Base-by-base conservation (phyloP, 257 asterid genomes). In the Solanum pinnatisectum region DNA sequence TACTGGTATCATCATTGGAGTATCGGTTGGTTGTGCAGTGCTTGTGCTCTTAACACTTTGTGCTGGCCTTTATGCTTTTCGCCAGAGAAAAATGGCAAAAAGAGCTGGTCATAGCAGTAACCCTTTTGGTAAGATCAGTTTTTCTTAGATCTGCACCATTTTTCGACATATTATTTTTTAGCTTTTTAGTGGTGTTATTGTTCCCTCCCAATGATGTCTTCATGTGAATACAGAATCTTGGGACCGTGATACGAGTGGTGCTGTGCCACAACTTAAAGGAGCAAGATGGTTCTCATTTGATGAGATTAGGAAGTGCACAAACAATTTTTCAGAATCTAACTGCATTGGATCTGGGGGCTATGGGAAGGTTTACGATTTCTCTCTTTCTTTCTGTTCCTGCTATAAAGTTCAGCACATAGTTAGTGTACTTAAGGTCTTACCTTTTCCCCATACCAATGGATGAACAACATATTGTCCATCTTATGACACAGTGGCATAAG, bases 311-410 rank as follows among this genome's bases (percentile, higher is more conserved):
- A 96, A 90, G 88, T 92, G 92, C 86, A 93, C 98, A 15, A 71
- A 92, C 90, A 92, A 91, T 90, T 96, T 96, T 88, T 93, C 98
- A 5, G 98, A 95, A 81, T 84, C 93, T 63, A 93, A 96, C 86
- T 95, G 98, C 90, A 91, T 96, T 67, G 99, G 99, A 8, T 49
- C 87, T 73, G 99, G 99, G 74, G 99, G 99, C 87, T 96, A 96
- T 56, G 98, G 99, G 88, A 96, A 96, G 95, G 99, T 95, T 88
- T 46, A 4, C 42, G n/a, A 33, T 40, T 85, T 88, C 56, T 72
- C 82, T 4, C 6, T 25, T 25, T 86, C 63, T 27, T 30, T 39
- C 79, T 22, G 79, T 14, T 63, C 88, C 77, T 83, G 33, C 35
- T 82, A 37, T 70, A 15, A 70, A 42, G 22, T 86, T 86, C 74